Conservation (phyloP, 2,329 filamentous ascomycete species). For the Ascochyta koolunga region DNA sequence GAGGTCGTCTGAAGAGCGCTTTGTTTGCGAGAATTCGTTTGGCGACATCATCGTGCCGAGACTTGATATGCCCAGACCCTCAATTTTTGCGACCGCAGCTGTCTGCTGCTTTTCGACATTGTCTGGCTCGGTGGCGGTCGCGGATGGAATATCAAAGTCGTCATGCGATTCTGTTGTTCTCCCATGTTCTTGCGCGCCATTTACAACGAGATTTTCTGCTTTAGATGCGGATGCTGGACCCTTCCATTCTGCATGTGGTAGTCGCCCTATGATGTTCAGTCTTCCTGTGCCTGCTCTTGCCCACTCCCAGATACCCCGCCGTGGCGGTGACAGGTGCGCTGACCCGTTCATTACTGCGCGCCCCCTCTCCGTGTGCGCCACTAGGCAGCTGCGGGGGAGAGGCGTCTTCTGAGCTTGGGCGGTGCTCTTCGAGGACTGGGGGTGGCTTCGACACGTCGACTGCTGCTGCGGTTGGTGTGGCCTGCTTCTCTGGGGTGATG, state of each 20-base stretch:
- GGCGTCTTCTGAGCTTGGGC: conserved; percentile 42
- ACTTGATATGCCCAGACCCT: conserved; percentile 33
- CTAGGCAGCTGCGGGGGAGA: conserved; percentile 33
- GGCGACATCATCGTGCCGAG: conserved; percentile 21
- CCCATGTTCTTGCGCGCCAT: conserved; percentile 18
- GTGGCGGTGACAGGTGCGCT: conserved; percentile 26
- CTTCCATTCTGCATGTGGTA: conserved; percentile 39
- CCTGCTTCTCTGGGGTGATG: conserved; percentile 33
- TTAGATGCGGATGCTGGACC: conserved; percentile 24
- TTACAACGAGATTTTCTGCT: conserved; percentile 10
- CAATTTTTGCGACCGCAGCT: conserved; percentile 26
- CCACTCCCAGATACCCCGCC: conserved; percentile 45
- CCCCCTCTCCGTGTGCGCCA: conserved; percentile 4
- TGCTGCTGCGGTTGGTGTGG: conserved; percentile 16
- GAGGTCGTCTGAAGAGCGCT: conserved; percentile 42
- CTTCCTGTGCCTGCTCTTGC: conserved; percentile 37
- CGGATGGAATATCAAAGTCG: conserved; percentile 40
- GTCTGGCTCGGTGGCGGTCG: conserved; percentile 30
- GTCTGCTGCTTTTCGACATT: conserved; percentile 18
- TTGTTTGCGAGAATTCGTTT: conserved; percentile 41
- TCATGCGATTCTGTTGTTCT: conserved; percentile 27
- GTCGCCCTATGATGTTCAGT: conserved; percentile 37
- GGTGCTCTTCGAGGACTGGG: conserved; percentile 43
- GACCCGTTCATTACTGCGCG: conserved; percentile 1
- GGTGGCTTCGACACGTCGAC: conserved; percentile 24